phyloP scores from a whole-genome alignment of 495 filamentous ascomycete genomes.

The Chaetomium fimeti region DNA sequence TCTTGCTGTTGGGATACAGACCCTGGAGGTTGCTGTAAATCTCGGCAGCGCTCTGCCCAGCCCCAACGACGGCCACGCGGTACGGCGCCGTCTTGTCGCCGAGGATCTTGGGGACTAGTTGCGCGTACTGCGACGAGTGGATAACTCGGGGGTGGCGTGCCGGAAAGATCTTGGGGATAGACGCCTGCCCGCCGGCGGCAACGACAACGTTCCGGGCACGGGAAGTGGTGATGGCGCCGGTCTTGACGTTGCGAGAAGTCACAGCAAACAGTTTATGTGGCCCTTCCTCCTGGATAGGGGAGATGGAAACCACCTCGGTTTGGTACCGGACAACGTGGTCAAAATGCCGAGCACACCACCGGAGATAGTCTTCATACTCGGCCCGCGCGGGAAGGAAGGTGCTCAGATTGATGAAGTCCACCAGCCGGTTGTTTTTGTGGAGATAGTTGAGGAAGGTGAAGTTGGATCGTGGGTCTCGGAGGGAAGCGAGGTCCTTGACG shows the following conservation, averaged over 20 bases:
- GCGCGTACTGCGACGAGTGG: conserved; percentile 87
- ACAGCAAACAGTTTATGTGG: conserved; percentile 52
- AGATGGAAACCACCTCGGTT: conserved; percentile 68
- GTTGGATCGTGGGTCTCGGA: conserved; percentile 80
- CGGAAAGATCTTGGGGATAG: conserved; percentile 67
- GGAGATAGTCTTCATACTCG: conserved; percentile 93
- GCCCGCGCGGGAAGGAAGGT: conserved; percentile 83
- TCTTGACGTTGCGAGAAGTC: conserved; percentile 39
- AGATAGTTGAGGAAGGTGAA: conserved; percentile 98
- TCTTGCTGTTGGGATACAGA: conserved; percentile 78
- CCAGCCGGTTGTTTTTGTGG: conserved; percentile 69
- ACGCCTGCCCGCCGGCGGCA: conserved; percentile 78
- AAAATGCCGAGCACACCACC: conserved; percentile 86
- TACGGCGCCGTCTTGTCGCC: conserved; percentile 56
- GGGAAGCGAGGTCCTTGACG: conserved; percentile 90
- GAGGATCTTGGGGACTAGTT: conserved; percentile 58
- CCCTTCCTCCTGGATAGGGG: conserved; percentile 46
- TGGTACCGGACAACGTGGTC: conserved; percentile 73
- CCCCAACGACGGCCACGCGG: conserved; percentile 79
- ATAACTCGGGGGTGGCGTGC: conserved; percentile 63
- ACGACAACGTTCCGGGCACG: conserved; percentile 78
- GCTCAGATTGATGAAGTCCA: conserved; percentile 84
- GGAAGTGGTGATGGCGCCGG: conserved; percentile 37
- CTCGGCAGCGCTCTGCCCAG: conserved; percentile 90
- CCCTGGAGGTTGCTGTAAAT: conserved; percentile 86